These are phyloP conservation scores for Hymenoscyphus fraxineus DNA, from an alignment of 2,329 filamentous ascomycete genomes.

Conservation along the genomic window DNA sequence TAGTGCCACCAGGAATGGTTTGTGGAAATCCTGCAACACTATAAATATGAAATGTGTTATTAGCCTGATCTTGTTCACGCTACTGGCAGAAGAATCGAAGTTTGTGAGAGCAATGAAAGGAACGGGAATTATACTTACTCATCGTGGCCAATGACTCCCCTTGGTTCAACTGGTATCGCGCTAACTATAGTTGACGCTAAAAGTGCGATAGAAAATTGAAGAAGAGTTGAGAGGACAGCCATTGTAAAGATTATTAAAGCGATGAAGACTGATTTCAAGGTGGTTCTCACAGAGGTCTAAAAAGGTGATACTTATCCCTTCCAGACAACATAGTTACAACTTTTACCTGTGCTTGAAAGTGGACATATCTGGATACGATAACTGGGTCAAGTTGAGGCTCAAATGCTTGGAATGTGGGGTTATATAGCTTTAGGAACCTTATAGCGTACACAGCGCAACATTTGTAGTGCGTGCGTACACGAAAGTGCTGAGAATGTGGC, in stretches of 20 bases:
- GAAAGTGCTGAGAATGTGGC: no score
- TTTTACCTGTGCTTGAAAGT: no score
- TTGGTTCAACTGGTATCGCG: background rate
- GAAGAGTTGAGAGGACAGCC: constrained; percentile 3
- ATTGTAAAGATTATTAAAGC: background rate
- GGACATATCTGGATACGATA: no score
- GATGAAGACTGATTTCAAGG: background rate
- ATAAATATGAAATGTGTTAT: background rate
- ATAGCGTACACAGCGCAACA: no score
- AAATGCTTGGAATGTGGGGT: no score
- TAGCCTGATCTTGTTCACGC: no score
- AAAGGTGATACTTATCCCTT: no score
- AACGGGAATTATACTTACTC: background rate
- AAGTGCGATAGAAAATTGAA: constrained; percentile 1
- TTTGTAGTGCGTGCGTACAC: no score
- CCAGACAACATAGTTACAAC: no score
- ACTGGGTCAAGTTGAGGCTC: no score
- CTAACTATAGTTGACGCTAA: background rate
- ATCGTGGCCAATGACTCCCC: background rate
- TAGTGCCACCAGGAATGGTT: background rate
- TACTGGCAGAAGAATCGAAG: background rate
- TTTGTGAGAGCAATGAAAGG: no score
- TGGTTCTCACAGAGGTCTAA: background rate
- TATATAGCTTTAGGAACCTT: no score
- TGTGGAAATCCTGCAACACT: background rate